Percentiles rank a stretch among this genome's conserved stretches.
Conservation (phyloP, 148 eudicot species). For the Vaccinium darrowii region DNA sequence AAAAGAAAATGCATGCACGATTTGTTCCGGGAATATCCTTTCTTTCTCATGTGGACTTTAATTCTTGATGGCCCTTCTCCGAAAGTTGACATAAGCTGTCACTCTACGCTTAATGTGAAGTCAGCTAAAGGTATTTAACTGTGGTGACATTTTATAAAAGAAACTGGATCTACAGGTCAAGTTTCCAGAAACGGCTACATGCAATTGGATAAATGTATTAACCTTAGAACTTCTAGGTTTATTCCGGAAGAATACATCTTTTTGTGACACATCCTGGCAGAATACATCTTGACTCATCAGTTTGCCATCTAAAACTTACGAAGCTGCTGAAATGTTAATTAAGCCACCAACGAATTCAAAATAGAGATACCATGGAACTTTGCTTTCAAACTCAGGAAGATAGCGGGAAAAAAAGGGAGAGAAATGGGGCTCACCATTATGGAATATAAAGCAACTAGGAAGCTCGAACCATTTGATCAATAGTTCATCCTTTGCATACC, state of each 20-base stretch:
- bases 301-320: background rate
- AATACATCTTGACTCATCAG: background rate
- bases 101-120: background rate
- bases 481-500: constrained; percentile 86
- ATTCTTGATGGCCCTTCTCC: no score
- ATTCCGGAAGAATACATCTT: background rate
- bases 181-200: background rate
- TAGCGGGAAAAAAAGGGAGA: background rate
- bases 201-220: background rate
- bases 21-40: background rate
- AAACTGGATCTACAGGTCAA: background rate
- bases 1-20: background rate
- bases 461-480: constrained; percentile 95
- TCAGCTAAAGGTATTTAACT: background rate
- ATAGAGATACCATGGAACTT: background rate
- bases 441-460: constrained; percentile 97
- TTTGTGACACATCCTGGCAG: background rate
- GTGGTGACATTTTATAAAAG: background rate
- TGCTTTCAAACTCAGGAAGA: background rate
- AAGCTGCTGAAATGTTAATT: background rate
- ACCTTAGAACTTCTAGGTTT: background rate
- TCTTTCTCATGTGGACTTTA: no score
- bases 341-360: background rate
- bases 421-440: constrained; percentile 61
- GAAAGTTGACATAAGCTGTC: no score